These are phyloP conservation scores for Claviceps quebecensis DNA, from an alignment of 2,329 filamentous ascomycete genomes.

Conservation along the genomic window DNA sequence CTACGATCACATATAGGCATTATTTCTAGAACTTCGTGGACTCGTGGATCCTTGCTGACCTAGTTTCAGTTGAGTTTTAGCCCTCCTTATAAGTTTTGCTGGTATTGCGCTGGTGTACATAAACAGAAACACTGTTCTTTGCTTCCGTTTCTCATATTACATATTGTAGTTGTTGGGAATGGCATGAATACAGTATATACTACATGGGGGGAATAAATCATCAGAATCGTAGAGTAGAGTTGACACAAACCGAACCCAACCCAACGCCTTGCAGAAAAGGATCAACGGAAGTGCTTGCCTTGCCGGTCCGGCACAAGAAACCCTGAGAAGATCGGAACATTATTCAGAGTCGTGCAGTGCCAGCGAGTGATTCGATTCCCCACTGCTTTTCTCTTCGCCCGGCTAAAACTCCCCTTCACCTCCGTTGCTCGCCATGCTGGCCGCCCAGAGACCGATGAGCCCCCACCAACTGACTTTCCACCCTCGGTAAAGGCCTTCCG, in stretches of 20 bases:
- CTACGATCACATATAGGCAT: too few relatives aligned
- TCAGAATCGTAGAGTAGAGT: slow-evolving; percentile 6
- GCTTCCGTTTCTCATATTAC: neutral
- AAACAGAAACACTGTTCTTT: neutral
- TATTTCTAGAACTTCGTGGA: neutral
- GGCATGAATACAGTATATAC: neutral
- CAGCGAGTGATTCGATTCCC: slow-evolving; percentile 4
- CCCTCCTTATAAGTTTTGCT: neutral
- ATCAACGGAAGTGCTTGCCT: neutral
- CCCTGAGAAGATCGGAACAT: neutral
- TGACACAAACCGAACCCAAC: neutral
- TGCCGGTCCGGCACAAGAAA: neutral
- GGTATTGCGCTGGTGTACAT: neutral
- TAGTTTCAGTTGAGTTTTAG: neutral
- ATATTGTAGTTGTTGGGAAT: slow-evolving; percentile 9
- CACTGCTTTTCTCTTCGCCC: neutral
- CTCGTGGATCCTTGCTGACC: neutral
- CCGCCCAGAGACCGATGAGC: slow-evolving; percentile 59
- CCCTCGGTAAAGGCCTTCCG: slow-evolving; percentile 55
- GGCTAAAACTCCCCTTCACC: slow-evolving; percentile 46
- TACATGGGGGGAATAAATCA: slow-evolving; percentile 27
- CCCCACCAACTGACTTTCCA: slow-evolving; percentile 73
- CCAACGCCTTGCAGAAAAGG: slow-evolving; percentile 5
- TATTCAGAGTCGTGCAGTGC: slow-evolving; percentile 2
- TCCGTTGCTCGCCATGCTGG: slow-evolving; percentile 46